Percentiles rank a stretch among this genome's conserved stretches.
Conservation (phyloP, 1,284 basidiomycete genomes). For the Moniliella sp. region DNA sequence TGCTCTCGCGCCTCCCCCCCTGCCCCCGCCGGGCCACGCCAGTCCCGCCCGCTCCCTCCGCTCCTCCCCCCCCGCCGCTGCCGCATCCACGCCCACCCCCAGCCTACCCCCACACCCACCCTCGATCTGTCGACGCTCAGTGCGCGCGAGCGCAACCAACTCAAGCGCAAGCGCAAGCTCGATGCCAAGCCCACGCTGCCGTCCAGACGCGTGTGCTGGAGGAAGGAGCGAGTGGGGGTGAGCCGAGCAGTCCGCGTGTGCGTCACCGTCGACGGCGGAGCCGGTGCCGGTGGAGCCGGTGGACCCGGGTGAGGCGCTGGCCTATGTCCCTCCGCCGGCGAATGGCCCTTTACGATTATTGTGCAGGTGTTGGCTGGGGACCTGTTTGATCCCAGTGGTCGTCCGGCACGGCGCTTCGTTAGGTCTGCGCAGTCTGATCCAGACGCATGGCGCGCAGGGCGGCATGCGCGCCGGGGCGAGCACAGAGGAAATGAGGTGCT, state of each 20-base stretch:
- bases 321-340: slow-evolving; percentile 39
- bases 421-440: slow-evolving; percentile 69
- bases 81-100: slow-evolving; percentile 5
- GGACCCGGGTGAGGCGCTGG: slow-evolving; percentile 7
- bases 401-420: slow-evolving; percentile 79
- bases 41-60: slow-evolving; percentile 2
- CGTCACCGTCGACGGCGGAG: slow-evolving; percentile 3
- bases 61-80: slow-evolving; percentile 3
- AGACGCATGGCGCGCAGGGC: slow-evolving; percentile 58
- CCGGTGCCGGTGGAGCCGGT: slow-evolving; percentile 8
- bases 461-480: slow-evolving; percentile 44
- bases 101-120: slow-evolving; percentile 3
- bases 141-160: slow-evolving; percentile 64
- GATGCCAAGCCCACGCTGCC: no score
- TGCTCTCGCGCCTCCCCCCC: no score
- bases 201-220: no score
- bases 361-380: slow-evolving; percentile 62
- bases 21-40: no score
- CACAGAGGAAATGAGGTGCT: slow-evolving; percentile 7
- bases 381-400: slow-evolving; percentile 71
- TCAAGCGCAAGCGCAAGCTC: slow-evolving; percentile 71
- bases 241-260: not conserved
- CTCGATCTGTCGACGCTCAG: slow-evolving; percentile 14
- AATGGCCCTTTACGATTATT: slow-evolving; percentile 73
- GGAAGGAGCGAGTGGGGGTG: no score